phyloP scores from a whole-genome alignment of 495 filamentous ascomycete species.

The Tricharina praecox region DNA sequence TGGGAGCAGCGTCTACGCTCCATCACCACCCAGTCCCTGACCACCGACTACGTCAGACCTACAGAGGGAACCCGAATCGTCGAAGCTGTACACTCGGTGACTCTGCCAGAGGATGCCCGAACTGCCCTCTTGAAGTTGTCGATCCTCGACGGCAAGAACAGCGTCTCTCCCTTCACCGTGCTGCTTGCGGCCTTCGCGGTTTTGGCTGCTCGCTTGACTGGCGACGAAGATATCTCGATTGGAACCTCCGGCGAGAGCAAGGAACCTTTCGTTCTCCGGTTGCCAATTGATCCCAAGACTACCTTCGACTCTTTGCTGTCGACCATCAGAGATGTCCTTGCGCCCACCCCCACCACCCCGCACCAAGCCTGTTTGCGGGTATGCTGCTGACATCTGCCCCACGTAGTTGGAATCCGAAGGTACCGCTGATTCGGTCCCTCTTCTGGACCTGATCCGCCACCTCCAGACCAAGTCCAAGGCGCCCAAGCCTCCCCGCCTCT shows the following conservation, averaged over 20 bases:
- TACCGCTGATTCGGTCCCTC: constrained; percentile 33
- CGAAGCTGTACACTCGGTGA: constrained; percentile 35
- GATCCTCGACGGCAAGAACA: constrained; percentile 27
- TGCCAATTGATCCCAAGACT: constrained; percentile 30
- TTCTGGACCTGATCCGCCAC: constrained; percentile 32
- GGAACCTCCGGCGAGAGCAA: constrained; percentile 33
- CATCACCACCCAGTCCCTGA: constrained; percentile 35
- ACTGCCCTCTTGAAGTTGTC: constrained; percentile 30
- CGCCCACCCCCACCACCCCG: background rate
- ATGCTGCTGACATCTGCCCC: constrained; percentile 3
- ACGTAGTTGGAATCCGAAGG: constrained; percentile 29
- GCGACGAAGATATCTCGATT: constrained; percentile 37
- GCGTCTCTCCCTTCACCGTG: constrained; percentile 32
- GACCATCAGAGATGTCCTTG: constrained; percentile 33
- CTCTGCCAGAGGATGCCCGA: constrained; percentile 28
- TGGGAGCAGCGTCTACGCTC: constrained; percentile 36
- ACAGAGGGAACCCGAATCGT: constrained; percentile 27
- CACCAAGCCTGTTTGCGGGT: background rate
- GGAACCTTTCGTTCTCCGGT: constrained; percentile 35
- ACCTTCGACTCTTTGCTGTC: constrained; percentile 32
- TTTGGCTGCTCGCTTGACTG: constrained; percentile 36
- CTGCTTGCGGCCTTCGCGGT: constrained; percentile 34
- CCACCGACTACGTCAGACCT: constrained; percentile 34
- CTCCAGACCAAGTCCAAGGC: constrained; percentile 33
- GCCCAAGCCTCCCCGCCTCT: constrained; percentile 31